phyloP scores from a whole-genome alignment of 2,329 filamentous ascomycete species.

The Exophiala xenobiotica region DNA sequence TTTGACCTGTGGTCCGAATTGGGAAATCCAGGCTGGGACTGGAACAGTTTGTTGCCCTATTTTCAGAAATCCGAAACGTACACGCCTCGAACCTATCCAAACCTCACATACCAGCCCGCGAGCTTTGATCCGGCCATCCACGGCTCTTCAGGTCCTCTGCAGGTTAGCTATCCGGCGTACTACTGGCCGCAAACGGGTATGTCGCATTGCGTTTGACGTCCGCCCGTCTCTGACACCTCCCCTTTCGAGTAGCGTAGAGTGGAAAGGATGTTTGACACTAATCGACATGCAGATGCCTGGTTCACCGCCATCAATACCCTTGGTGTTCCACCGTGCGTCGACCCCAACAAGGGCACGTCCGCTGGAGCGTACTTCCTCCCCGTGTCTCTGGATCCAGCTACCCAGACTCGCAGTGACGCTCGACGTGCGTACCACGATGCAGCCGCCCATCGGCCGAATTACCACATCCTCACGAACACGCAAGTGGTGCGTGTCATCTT shows the following conservation, averaged over 20 bases:
- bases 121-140: conserved; percentile 43
- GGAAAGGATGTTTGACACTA: no score
- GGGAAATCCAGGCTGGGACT: conserved; percentile 48
- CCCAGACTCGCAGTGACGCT: conserved; percentile 43
- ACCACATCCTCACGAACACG: conserved; percentile 36
- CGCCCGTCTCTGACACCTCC: neutral
- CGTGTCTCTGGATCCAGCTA: conserved; percentile 37
- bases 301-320: conserved; percentile 41
- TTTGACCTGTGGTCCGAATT: conserved; percentile 49
- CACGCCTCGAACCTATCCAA: conserved; percentile 40
- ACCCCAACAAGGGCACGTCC: conserved; percentile 40
- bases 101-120: conserved; percentile 38
- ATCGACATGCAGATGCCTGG: conserved; percentile 29
- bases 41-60: conserved; percentile 49
- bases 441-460: conserved; percentile 36
- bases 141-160: conserved; percentile 50
- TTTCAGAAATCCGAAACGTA: conserved; percentile 50
- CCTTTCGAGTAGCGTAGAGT: neutral
- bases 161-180: conserved; percentile 48
- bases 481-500: conserved; percentile 37
- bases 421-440: conserved; percentile 42
- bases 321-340: conserved; percentile 38
- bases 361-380: conserved; percentile 42
- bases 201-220: neutral
- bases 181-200: conserved; percentile 37